Evolutionary conservation across 2,329 filamentous ascomycete species (phyloP).

Genomic region (Lecanicillium sp.): DNA sequence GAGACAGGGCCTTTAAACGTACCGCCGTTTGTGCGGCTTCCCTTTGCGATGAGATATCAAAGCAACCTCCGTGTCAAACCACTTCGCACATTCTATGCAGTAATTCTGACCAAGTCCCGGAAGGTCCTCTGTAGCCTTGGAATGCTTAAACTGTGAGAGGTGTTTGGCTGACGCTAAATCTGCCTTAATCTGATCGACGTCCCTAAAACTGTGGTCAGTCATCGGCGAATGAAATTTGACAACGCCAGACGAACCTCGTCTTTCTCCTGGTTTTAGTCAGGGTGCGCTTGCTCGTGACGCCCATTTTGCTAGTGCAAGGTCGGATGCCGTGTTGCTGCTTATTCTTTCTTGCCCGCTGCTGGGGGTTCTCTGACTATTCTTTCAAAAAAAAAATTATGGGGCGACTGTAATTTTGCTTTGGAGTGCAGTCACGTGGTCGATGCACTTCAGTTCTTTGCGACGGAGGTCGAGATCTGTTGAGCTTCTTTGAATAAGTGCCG

Average conservation of each 20-base stretch:
- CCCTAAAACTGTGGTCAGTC: conserved; percentile 42
- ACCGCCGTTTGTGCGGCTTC: conserved; percentile 89
- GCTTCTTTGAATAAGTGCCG: too few relatives aligned
- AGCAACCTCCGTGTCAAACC: conserved; percentile 81
- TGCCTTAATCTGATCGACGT: conserved; percentile 84
- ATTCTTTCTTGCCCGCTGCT: too few relatives aligned
- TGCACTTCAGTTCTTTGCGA: too few relatives aligned
- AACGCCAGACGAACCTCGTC: conserved; percentile 43
- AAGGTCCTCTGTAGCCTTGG: conserved; percentile 77
- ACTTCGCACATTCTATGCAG: conserved; percentile 91
- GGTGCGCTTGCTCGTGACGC: conserved; percentile 57
- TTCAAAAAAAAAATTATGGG: too few relatives aligned
- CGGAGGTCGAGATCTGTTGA: too few relatives aligned
- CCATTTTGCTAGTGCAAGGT: conserved; percentile 43
- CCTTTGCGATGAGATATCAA: conserved; percentile 69
- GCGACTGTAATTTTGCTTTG: too few relatives aligned
- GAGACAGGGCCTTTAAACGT: conserved; percentile 2
- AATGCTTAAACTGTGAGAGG: conserved; percentile 67
- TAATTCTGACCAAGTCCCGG: conserved; percentile 81
- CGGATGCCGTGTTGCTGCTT: too few relatives aligned
- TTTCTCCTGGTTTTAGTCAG: conserved; percentile 68
- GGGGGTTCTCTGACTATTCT: too few relatives aligned
- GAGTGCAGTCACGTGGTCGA: too few relatives aligned
- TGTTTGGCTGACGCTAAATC: conserved; percentile 76
- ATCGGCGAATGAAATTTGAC: neutral